Conservation (phyloP, 768 basidiomycete genomes). For the Amanita phalloides region DNA sequence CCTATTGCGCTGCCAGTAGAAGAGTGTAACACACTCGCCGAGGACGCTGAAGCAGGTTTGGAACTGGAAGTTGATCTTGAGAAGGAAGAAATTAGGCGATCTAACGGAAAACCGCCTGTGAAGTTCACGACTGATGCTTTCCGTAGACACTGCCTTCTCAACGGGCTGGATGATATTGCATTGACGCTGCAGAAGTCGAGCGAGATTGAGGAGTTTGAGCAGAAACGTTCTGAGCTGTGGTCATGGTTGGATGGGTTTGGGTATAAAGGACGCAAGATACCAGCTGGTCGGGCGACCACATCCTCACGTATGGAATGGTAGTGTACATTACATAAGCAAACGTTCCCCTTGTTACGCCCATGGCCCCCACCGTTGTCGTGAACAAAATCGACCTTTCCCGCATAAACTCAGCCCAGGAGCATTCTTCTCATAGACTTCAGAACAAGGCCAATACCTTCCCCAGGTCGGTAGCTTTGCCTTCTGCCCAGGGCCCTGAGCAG, state of each 20-base stretch:
- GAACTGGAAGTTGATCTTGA: slow-evolving; percentile 82
- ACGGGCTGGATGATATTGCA: slow-evolving; percentile 95
- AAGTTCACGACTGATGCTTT: slow-evolving; percentile 81
- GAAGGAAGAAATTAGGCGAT: slow-evolving; percentile 65
- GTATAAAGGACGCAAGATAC: slow-evolving; percentile 72
- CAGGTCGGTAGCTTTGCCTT: slow-evolving; percentile 11
- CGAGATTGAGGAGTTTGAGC: slow-evolving; percentile 74
- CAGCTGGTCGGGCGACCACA: slow-evolving; percentile 29
- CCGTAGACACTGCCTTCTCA: slow-evolving; percentile 87
- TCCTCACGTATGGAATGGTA: slow-evolving; percentile 67
- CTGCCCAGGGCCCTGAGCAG: slow-evolving; percentile 26
- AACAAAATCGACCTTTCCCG: slow-evolving; percentile 4
- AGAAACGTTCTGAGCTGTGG: slow-evolving; percentile 66
- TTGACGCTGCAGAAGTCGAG: slow-evolving; percentile 77
- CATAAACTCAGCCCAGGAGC: neutral
- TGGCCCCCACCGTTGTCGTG: slow-evolving; percentile 4
- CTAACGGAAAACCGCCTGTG: slow-evolving; percentile 62
- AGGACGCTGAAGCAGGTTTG: slow-evolving; percentile 65
- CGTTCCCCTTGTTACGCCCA: neutral
- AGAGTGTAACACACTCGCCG: slow-evolving; percentile 60
- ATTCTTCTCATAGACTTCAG: neutral
- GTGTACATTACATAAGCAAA: neutral
- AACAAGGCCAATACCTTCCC: slow-evolving; percentile 5
- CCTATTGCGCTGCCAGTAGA: slow-evolving; percentile 62
- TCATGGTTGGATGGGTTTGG: slow-evolving; percentile 97